Conservation (phyloP, 2,329 filamentous ascomycete genomes). For the Venturia carpophila region DNA sequence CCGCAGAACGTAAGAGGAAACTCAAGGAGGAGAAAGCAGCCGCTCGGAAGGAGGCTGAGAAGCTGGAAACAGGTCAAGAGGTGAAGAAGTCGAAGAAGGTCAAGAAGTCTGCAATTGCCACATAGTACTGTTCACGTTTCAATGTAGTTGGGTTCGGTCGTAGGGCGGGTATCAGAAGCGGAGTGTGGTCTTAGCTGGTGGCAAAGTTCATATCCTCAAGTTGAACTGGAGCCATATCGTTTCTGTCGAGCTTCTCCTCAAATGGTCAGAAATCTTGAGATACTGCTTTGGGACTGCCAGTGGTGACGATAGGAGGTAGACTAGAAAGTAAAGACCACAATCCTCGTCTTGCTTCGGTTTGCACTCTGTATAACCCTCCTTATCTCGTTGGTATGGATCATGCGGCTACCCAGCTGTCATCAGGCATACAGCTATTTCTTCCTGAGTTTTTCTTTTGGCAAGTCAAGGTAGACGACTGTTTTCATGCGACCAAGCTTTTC, state of each 20-base stretch:
- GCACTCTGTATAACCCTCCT: neutral
- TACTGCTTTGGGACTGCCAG: neutral
- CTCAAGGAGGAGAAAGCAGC: neutral
- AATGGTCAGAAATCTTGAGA: neutral
- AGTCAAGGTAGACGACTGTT: neutral
- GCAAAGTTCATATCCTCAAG: neutral
- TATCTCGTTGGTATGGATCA: neutral
- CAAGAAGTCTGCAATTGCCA: neutral
- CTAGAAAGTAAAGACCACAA: neutral
- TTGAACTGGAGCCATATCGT: neutral
- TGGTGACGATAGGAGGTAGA: no score
- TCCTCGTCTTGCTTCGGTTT: neutral
- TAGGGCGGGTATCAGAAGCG: neutral
- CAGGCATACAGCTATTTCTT: neutral
- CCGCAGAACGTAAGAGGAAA: conserved; percentile 1
- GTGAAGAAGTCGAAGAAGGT: neutral
- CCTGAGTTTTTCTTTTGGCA: neutral
- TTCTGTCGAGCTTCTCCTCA: neutral
- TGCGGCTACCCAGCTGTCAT: neutral
- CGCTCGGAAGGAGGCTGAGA: conserved; percentile 11
- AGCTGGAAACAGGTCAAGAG: neutral
- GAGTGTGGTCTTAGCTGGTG: neutral
- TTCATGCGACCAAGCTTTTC: neutral
- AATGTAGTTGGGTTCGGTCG: neutral
- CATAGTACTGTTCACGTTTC: neutral